Evolutionary conservation across 176 grass and related monocot genomes (phyloP), one percentile per base, ranked within the genome.

Genomic region (Poa annua): DNA sequence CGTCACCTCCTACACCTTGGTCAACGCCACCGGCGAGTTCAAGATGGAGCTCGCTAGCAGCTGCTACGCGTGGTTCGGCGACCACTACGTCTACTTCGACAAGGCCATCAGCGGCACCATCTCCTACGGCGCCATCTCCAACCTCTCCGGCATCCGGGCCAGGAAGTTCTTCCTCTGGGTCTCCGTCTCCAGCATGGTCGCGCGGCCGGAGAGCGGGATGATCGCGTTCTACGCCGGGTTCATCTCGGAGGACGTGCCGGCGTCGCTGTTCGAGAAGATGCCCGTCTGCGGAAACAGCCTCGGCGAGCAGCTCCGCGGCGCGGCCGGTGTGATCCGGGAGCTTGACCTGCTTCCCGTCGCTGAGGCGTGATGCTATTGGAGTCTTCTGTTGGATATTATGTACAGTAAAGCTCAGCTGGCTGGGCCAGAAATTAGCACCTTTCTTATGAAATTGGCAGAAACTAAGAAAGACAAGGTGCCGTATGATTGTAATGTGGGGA

Each of bases 131-230:
- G 19, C 66, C 57, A 92, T 97, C 86, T 75, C 86, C 44, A 38
- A 72, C 36, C 84, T 97, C 77, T 80, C 88, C 35, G 95, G 95
- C 42, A 87, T 98, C 66, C 80, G 90, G 80, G 92, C 85, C 14
- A 93, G 86, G 92, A 94, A 95, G 83, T 3, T 93, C 71, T 93
- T 98, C 82, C 5, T 93, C 44, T 98, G 95, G 95, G 75, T 95
- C 44, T 71, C 68, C 25, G 49, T 98, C 80, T 77, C 76, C 7
- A 83, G 79, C 49, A 93, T 93, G 78, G 67, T 89, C 36, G 88
- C 85, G 39, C 87, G 85, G 82, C 76, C 71, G 1, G 86, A 81
- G 50, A 10, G 75, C 67, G 87, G 87, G 39, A 74, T 33, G 53
- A 81, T 95, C 59, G 87, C 88, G 86, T 93, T 98, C 88, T 52